These are phyloP conservation scores for Clavariopsis aquatica DNA, from an alignment of 495 filamentous ascomycete genomes.

Conservation along the genomic window DNA sequence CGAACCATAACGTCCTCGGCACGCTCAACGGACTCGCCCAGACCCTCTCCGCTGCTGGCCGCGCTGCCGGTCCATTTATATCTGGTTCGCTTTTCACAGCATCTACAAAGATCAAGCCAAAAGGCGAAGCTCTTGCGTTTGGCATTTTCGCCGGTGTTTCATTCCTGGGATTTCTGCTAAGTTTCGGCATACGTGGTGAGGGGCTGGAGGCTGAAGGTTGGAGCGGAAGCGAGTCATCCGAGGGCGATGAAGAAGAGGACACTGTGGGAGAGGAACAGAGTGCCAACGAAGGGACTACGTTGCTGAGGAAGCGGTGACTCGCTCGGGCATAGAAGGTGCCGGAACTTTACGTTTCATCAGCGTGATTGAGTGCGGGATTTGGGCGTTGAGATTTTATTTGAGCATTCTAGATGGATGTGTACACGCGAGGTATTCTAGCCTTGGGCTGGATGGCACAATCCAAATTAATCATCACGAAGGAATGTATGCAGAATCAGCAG, in stretches of 20 bases:
- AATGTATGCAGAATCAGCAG: too few relatives aligned
- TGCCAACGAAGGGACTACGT: conserved; percentile 14
- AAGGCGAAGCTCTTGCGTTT: conserved; percentile 84
- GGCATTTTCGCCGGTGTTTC: conserved; percentile 78
- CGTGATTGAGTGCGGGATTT: conserved; percentile 7
- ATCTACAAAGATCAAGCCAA: conserved; percentile 65
- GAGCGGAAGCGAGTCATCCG: conserved; percentile 59
- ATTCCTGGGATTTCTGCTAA: conserved; percentile 73
- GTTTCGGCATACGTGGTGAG: conserved; percentile 66
- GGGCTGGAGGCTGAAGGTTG: conserved; percentile 64
- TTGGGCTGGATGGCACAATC: not conserved
- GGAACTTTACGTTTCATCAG: not conserved
- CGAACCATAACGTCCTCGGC: conserved; percentile 80
- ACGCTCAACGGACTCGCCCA: conserved; percentile 93
- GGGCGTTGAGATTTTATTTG: not conserved
- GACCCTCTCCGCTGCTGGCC: conserved; percentile 86
- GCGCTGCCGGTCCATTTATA: conserved; percentile 84
- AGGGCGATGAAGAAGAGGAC: conserved; percentile 47
- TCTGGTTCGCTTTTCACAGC: conserved; percentile 81
- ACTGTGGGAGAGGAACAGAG: not conserved
- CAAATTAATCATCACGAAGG: too few relatives aligned
- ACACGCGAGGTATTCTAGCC: not conserved
- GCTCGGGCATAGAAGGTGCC: not conserved
- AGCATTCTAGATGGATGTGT: not conserved
- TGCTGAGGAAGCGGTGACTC: conserved; percentile 17